Conservation (phyloP, 2,329 filamentous ascomycete genomes). For the Chalaropsis thielavioides region DNA sequence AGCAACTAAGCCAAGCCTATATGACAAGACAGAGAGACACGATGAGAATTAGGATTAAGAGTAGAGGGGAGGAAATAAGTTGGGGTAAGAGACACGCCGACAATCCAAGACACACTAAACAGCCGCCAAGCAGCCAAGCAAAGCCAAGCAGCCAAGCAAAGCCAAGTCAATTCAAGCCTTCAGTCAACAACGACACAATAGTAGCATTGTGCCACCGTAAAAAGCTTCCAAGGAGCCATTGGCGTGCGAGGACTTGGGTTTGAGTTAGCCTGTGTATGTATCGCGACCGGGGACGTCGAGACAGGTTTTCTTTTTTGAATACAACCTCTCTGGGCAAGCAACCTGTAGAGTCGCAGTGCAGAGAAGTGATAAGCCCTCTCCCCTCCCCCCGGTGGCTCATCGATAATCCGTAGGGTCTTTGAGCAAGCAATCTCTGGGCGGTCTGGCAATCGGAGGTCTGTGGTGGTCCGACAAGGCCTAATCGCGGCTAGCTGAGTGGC, state of each 20-base stretch:
- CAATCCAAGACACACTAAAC: background rate
- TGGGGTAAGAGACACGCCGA: background rate
- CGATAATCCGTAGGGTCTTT: background rate
- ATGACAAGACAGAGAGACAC: background rate
- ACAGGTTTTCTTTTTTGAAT: background rate
- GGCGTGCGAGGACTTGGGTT: background rate
- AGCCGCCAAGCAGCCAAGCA: background rate
- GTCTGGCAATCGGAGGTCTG: background rate
- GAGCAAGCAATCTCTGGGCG: background rate
- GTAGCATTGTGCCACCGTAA: background rate
- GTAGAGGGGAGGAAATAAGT: background rate
- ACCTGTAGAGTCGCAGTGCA: background rate
- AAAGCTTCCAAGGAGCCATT: background rate
- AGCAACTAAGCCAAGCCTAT: background rate
- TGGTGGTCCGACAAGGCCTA: background rate
- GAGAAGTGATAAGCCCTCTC: background rate
- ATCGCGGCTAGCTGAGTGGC: background rate
- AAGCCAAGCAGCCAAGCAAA: background rate
- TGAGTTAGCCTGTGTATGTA: background rate
- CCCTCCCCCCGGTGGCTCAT: background rate
- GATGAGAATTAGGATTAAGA: background rate
- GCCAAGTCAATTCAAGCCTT: conserved; percentile 2
- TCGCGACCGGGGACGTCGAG: background rate
- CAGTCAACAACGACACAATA: background rate
- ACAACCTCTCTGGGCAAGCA: background rate